Percentiles rank a stretch among this genome's conserved stretches.
Conservation (phyloP, 2,329 filamentous ascomycete species). For the Trichophyton rubrum region DNA sequence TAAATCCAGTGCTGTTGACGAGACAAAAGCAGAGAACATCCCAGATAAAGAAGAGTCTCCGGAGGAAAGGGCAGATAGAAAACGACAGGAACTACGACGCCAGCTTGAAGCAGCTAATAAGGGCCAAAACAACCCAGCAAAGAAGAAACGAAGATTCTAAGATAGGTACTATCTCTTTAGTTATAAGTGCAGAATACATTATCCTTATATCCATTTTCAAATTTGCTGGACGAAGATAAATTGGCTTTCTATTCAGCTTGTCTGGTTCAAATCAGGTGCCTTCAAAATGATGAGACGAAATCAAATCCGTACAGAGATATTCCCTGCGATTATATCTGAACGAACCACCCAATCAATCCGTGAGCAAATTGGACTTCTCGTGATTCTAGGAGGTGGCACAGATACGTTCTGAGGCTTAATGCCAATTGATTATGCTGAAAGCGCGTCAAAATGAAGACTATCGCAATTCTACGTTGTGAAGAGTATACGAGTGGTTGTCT, state of each 20-base stretch:
- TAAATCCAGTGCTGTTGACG: neutral
- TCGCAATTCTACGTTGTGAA: neutral
- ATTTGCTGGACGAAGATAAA: no score
- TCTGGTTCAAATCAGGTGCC: no score
- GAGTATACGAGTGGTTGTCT: neutral
- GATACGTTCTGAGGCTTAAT: no score
- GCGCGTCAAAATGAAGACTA: neutral
- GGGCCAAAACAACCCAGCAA: constrained; percentile 30
- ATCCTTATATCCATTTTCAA: no score
- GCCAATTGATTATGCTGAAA: neutral
- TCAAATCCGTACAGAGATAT: no score
- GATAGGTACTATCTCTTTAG: neutral
- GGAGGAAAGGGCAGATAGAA: constrained; percentile 43
- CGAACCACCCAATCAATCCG: no score
- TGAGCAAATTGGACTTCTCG: no score
- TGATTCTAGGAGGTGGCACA: no score
- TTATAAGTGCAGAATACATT: neutral
- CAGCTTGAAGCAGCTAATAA: constrained; percentile 40
- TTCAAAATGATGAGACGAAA: no score
- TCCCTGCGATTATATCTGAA: no score
- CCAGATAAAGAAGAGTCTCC: constrained; percentile 28
- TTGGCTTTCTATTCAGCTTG: no score
- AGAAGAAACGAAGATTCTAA: constrained; percentile 48
- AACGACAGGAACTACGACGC: constrained; percentile 44
- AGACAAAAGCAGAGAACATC: constrained; percentile 12